A percentile compares a stretch with the other conserved stretches of the same genome.
phyloP scores from a whole-genome alignment of 148 eudicot species.

The Vaccinium macrocarpon region DNA sequence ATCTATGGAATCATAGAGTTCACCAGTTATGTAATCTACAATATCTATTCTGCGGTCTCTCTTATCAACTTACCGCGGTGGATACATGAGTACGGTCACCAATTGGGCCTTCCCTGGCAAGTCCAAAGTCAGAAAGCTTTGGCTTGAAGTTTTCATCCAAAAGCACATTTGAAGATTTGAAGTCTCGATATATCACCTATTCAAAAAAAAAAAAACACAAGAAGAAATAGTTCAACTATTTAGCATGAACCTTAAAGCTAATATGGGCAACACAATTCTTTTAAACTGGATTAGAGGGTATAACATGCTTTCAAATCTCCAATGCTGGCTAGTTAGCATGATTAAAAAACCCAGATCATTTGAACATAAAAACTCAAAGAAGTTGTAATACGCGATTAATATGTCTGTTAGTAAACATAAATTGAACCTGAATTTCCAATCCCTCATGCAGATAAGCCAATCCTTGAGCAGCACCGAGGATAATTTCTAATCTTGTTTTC shows the following conservation, averaged over 20 bases:
- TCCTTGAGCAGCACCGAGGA: conserved; percentile 85
- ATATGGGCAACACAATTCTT: not conserved
- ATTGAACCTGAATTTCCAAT: conserved; percentile 63
- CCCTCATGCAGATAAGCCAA: conserved; percentile 79
- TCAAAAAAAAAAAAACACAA: conserved; percentile 1
- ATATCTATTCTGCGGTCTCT: not conserved
- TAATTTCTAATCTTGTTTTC: conserved; percentile 59
- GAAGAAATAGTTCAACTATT: not conserved
- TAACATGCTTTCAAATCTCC: not conserved
- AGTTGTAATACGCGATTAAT: not conserved
- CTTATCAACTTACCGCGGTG: conserved; percentile 56
- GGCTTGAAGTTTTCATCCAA: conserved; percentile 65
- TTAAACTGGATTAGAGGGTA: conserved; percentile 13
- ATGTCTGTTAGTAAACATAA: conserved; percentile 8
- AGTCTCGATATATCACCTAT: conserved; percentile 78
- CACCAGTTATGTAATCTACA: not conserved
- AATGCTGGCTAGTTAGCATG: conserved; percentile 6
- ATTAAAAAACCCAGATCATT: not conserved
- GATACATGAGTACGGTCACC: conserved; percentile 71
- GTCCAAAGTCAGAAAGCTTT: conserved; percentile 78
- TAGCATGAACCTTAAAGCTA: not conserved
- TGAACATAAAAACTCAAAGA: not conserved
- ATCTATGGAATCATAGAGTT: not conserved
- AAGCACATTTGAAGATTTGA: conserved; percentile 77
- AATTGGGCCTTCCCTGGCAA: conserved; percentile 81